Conservation (phyloP, 2,329 filamentous ascomycete species). For the Botryosphaeria dothidea region DNA sequence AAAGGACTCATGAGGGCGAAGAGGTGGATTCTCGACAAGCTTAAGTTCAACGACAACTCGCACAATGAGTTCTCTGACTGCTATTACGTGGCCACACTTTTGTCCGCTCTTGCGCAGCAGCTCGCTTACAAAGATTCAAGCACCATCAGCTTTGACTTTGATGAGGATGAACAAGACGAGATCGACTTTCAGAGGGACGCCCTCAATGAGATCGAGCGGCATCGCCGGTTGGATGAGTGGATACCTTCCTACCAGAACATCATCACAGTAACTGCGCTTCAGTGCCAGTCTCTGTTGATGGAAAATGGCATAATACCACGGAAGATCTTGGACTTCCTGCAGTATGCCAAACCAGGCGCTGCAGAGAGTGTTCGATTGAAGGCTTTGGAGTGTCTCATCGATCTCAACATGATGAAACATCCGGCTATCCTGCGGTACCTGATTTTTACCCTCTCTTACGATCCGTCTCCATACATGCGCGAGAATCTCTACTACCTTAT, state of each 20-base stretch:
- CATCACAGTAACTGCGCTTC: conserved; percentile 61
- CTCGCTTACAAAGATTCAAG: conserved; percentile 38
- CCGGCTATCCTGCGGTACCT: conserved; percentile 57
- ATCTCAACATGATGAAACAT: conserved; percentile 55
- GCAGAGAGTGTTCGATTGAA: conserved; percentile 61
- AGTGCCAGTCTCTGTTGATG: conserved; percentile 59
- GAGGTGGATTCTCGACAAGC: conserved; percentile 81
- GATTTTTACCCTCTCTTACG: conserved; percentile 57
- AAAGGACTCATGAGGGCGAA: conserved; percentile 78
- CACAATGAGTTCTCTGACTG: conserved; percentile 86
- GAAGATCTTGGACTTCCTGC: conserved; percentile 59
- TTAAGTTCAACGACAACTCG: conserved; percentile 93
- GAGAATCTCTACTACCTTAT: conserved; percentile 54
- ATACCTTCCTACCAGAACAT: conserved; percentile 66
- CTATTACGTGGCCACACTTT: conserved; percentile 80
- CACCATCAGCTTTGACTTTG: conserved; percentile 38
- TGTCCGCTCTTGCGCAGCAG: conserved; percentile 62
- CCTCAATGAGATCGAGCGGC: conserved; percentile 63
- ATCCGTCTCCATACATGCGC: conserved; percentile 60
- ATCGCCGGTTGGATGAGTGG: conserved; percentile 67
- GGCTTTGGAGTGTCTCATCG: conserved; percentile 60
- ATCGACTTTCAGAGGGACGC: conserved; percentile 57
- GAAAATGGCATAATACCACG: conserved; percentile 54
- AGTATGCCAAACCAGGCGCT: conserved; percentile 61
- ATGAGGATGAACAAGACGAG: conserved; percentile 54